Conservation (phyloP, 257 asterid genomes). For the Gynochthodes officinalis region DNA sequence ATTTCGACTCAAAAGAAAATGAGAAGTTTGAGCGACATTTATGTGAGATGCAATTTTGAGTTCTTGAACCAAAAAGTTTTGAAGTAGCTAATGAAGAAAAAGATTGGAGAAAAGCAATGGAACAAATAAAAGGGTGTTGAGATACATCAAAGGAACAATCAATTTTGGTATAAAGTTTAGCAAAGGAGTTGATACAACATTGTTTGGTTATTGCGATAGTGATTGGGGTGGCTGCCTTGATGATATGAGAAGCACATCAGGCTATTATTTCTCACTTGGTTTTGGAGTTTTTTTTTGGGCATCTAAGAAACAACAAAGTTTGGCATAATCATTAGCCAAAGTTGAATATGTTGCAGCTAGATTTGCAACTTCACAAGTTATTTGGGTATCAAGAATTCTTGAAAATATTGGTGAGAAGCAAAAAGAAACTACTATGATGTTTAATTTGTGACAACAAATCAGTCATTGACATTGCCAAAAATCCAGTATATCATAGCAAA, state of each 20-base stretch:
- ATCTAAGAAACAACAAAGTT: not conserved
- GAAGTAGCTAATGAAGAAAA: no score
- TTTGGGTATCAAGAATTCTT: not conserved
- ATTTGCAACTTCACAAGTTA: not conserved
- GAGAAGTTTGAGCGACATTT: no score
- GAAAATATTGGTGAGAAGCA: not conserved
- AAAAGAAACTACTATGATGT: not conserved
- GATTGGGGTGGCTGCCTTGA: not conserved
- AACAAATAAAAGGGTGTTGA: not conserved
- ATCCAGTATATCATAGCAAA: no score
- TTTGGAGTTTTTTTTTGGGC: not conserved
- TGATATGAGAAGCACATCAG: not conserved
- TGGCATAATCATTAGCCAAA: no score
- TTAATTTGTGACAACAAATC: conserved; percentile 5
- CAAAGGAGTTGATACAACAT: not conserved
- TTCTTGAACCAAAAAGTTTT: no score
- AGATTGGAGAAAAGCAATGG: no score
- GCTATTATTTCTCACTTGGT: not conserved
- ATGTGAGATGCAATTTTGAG: no score
- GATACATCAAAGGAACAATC: no score
- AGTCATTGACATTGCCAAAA: not conserved
- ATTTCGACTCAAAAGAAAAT: no score
- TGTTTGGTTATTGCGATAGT: not conserved
- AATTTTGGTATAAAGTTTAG: not conserved
- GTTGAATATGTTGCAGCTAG: not conserved